These are phyloP conservation scores for Aspergillus persii DNA, from an alignment of 2,329 filamentous ascomycete species.

Conservation along the genomic window DNA sequence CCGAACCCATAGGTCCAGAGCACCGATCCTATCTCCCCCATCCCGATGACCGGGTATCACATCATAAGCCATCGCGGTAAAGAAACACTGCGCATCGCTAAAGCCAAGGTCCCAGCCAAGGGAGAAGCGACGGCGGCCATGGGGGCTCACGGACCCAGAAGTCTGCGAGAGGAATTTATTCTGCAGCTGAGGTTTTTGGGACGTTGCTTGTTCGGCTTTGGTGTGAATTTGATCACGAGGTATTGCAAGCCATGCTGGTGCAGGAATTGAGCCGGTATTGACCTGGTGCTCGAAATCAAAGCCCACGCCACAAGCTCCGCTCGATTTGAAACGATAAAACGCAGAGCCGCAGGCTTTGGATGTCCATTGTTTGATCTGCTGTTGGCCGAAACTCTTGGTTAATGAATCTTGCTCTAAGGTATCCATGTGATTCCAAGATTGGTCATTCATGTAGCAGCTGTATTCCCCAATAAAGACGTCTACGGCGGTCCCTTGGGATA, in stretches of 20 bases:
- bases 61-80: slow-evolving; percentile 40
- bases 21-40: slow-evolving; percentile 53
- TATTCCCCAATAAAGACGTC: slow-evolving; percentile 59
- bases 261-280: slow-evolving; percentile 43
- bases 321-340: slow-evolving; percentile 57
- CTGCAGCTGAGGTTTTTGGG: neutral
- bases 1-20: slow-evolving; percentile 57
- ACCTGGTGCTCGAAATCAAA: slow-evolving; percentile 59
- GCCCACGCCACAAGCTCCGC: slow-evolving; percentile 61
- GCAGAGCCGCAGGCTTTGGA: slow-evolving; percentile 52
- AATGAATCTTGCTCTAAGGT: slow-evolving; percentile 36
- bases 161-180: slow-evolving; percentile 7
- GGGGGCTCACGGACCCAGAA: neutral
- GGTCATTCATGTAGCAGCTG: slow-evolving; percentile 54
- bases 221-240: slow-evolving; percentile 35
- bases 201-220: slow-evolving; percentile 40
- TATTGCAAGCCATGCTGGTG: slow-evolving; percentile 41
- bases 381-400: slow-evolving; percentile 43
- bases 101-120: slow-evolving; percentile 58
- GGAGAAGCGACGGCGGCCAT: slow-evolving; percentile 55
- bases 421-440: slow-evolving; percentile 50
- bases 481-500: slow-evolving; percentile 49
- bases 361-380: slow-evolving; percentile 44
- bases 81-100: slow-evolving; percentile 55
- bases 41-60: slow-evolving; percentile 30